phyloP scores from a whole-genome alignment of 108 stramenopile genomes.

The Licmophora abbreviata region DNA sequence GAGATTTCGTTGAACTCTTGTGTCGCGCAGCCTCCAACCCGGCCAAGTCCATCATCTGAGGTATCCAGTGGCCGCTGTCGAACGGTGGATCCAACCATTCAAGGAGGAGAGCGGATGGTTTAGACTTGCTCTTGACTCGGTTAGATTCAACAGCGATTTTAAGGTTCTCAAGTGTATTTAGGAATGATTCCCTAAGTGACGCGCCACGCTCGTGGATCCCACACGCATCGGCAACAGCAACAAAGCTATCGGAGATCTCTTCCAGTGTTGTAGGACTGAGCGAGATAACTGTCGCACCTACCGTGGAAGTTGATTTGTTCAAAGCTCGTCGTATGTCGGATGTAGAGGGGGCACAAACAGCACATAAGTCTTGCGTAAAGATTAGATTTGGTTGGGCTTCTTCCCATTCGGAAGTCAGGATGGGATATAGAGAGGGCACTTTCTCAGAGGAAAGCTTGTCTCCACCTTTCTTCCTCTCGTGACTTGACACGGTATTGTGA shows the following conservation, averaged over 20 bases:
- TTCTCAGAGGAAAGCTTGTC: too few species aligned
- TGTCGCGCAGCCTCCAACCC: conserved; percentile 36
- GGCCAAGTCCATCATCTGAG: conserved; percentile 74
- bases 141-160: conserved; percentile 9
- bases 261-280: conserved; percentile 63
- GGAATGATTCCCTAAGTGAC: conserved; percentile 24
- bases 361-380: conserved; percentile 86
- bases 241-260: conserved; percentile 65
- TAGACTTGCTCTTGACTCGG: neutral
- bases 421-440: conserved; percentile 55
- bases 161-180: conserved; percentile 16
- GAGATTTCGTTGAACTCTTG: conserved; percentile 35
- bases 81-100: conserved; percentile 92
- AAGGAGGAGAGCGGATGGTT: conserved; percentile 56
- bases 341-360: conserved; percentile 76
- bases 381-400: conserved; percentile 58
- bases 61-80: conserved; percentile 90
- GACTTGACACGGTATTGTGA: conserved; percentile 19
- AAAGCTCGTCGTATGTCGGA: conserved; percentile 29
- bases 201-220: conserved; percentile 45
- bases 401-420: conserved; percentile 31
- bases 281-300: conserved; percentile 36
- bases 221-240: conserved; percentile 49
- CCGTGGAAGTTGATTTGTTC: neutral
- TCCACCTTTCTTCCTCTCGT: conserved; percentile 9